Base-by-base conservation (phyloP, 495 filamentous ascomycete genomes). In the Stereocaulon alpinum region DNA sequence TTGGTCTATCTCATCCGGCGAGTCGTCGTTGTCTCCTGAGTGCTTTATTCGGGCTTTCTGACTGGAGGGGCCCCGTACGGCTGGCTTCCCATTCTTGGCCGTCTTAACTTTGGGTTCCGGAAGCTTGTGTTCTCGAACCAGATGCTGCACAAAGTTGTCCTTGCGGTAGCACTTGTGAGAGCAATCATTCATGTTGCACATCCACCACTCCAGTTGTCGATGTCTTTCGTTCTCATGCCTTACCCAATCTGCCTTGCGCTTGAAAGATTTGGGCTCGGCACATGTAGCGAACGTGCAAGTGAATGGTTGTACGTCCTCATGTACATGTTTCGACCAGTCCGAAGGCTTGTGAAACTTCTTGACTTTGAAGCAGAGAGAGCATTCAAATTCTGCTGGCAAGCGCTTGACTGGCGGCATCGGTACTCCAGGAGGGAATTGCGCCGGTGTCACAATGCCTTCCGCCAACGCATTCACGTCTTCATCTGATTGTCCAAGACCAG, bases 251-350 rank as follows among this genome's bases (percentile, higher is more conserved):
- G 92, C 92, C 72, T 97, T 97, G 43, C 92, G 81, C 72, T 97
- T 97, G 76, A 96, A 97, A 24, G 89, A 92, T 70, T 95, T 95
- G 27, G 90, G 86, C 55, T 95, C 91, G 32, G 76, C 80, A 71
- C 92, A 97, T 29, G 83, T 74, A 14, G 84, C 80, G 71, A 93
- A 96, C 0, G 90, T 97, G 72, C 92, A 97, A 10, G 90, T 95
- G 65, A 96, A 97, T 5, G 92, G 92, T 67, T 94, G 88, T 12
- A 96, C 82, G 68, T 97, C 92, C 70, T 97, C 92, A 66, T 95
- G 89, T 6, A 97, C 88, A 66, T 97, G 92, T 69, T 97, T 97
- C 15, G 92, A 94, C 92, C 92, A 97, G 72, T 97, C 92, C 0
- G 92, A 96, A 34, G 92, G 92, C 71, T 97, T 97, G 64, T 86